Evolutionary conservation across 352 stramenopile species (phyloP).

Genomic region (Globisporangium sylvaticum): DNA sequence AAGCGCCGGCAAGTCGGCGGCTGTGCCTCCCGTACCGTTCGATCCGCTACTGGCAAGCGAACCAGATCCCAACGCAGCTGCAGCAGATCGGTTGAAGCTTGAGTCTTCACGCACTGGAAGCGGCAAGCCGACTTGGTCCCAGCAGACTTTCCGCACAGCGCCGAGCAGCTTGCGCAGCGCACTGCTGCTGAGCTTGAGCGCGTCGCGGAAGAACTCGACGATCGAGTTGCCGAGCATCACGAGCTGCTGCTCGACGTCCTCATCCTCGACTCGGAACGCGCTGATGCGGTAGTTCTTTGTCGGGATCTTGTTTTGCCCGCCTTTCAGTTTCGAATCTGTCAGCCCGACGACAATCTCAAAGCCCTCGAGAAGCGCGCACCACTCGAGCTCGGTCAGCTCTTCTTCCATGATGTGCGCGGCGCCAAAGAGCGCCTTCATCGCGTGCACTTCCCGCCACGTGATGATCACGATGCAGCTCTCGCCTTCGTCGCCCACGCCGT

Average conservation of each 20-base stretch:
- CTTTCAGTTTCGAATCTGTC: constrained; percentile 67
- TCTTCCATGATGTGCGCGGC: constrained; percentile 85
- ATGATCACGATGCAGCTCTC: constrained; percentile 63
- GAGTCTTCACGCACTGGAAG: constrained; percentile 18
- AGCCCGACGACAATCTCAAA: constrained; percentile 83
- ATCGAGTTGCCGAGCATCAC: constrained; percentile 84
- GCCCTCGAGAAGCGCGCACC: constrained; percentile 67
- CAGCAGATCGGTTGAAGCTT: background rate
- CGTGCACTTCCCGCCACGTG: constrained; percentile 81
- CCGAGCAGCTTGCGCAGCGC: constrained; percentile 55
- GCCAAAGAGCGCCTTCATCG: constrained; percentile 86
- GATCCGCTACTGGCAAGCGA: background rate
- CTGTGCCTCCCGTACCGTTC: background rate
- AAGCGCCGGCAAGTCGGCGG: constrained; percentile 31
- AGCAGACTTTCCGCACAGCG: constrained; percentile 64
- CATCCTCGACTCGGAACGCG: constrained; percentile 72
- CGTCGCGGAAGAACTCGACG: constrained; percentile 78
- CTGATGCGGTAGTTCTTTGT: constrained; percentile 73
- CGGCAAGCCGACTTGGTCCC: constrained; percentile 63
- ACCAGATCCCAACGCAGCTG: background rate
- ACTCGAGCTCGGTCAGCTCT: constrained; percentile 71
- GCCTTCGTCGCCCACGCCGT: constrained; percentile 43
- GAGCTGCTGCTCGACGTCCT: constrained; percentile 85
- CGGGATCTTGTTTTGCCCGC: constrained; percentile 66
- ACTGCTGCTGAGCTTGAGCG: constrained; percentile 56